Evolutionary conservation across 192 early-diverging fungal genomes (phyloP).

Genomic region (Rhizophagus prolifer): DNA sequence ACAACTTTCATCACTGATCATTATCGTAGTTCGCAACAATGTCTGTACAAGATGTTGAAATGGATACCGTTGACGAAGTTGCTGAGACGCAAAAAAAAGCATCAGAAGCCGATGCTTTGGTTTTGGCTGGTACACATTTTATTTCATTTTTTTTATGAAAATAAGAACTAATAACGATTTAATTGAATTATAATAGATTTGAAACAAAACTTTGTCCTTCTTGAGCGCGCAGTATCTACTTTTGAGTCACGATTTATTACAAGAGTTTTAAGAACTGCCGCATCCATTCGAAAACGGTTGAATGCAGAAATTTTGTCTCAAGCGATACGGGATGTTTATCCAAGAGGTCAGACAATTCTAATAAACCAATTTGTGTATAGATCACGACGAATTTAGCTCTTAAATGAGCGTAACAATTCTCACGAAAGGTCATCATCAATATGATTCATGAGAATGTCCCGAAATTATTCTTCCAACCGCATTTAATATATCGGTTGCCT

Average conservation of each 20-base stretch:
- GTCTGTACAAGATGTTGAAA: conserved; percentile 22
- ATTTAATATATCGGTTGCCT: neutral
- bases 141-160: neutral
- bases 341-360: conserved; percentile 40
- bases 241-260: conserved; percentile 87
- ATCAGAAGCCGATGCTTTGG: conserved; percentile 13
- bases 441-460: neutral
- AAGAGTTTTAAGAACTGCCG: conserved; percentile 81
- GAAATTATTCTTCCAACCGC: neutral
- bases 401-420: neutral
- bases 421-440: neutral
- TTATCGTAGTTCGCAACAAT: neutral
- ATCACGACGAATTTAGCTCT: neutral
- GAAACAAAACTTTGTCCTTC: conserved; percentile 77
- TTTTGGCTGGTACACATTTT: conserved; percentile 3
- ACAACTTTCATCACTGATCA: too few relatives aligned
- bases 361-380: neutral
- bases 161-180: too few relatives aligned
- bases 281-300: conserved; percentile 78
- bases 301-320: conserved; percentile 61
- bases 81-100: conserved; percentile 13
- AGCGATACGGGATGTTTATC: conserved; percentile 54
- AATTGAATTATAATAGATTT: conserved; percentile 61
- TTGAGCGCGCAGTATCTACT: conserved; percentile 80
- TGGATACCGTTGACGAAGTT: conserved; percentile 17